Conservation (phyloP, 2,329 filamentous ascomycete species). For the Alternaria metachromatica region DNA sequence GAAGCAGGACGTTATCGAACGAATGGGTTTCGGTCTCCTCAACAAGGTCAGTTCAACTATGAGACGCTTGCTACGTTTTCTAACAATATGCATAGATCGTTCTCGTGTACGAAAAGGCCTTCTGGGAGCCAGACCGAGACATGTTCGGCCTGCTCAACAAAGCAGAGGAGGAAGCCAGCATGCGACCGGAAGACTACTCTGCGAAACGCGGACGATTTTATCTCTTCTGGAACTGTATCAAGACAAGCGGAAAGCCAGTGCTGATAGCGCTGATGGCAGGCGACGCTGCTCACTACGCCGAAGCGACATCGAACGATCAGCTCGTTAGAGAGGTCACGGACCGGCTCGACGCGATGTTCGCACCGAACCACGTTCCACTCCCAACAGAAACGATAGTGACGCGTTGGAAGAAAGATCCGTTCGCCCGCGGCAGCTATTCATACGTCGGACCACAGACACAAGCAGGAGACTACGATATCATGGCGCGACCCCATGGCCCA, state of each 20-base stretch:
- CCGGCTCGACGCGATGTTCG: conserved; percentile 79
- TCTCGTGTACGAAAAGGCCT: conserved; percentile 84
- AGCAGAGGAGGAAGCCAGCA: conserved; percentile 71
- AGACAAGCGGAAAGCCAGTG: conserved; percentile 83
- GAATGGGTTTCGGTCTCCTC: conserved; percentile 89
- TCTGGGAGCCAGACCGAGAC: conserved; percentile 89
- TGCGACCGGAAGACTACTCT: conserved; percentile 80
- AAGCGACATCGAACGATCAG: conserved; percentile 74
- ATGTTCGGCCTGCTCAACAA: conserved; percentile 92
- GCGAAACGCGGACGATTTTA: conserved; percentile 88
- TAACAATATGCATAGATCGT: conserved; percentile 62
- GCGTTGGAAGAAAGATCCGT: conserved; percentile 88
- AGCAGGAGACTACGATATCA: conserved; percentile 87
- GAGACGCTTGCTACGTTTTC: background rate
- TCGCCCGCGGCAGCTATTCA: conserved; percentile 94
- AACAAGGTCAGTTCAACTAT: conserved; percentile 71
- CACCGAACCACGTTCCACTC: conserved; percentile 66
- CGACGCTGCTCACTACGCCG: conserved; percentile 88
- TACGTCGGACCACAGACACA: conserved; percentile 84
- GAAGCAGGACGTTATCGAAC: conserved; percentile 80
- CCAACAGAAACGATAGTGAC: conserved; percentile 89
- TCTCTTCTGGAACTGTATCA: conserved; percentile 95
- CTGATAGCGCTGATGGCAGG: conserved; percentile 95
- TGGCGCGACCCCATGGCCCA: conserved; percentile 85
- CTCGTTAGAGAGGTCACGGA: conserved; percentile 82